Evolutionary conservation across 176 grass and related monocot species (phyloP).

Genomic region (Raddia guianensis): DNA sequence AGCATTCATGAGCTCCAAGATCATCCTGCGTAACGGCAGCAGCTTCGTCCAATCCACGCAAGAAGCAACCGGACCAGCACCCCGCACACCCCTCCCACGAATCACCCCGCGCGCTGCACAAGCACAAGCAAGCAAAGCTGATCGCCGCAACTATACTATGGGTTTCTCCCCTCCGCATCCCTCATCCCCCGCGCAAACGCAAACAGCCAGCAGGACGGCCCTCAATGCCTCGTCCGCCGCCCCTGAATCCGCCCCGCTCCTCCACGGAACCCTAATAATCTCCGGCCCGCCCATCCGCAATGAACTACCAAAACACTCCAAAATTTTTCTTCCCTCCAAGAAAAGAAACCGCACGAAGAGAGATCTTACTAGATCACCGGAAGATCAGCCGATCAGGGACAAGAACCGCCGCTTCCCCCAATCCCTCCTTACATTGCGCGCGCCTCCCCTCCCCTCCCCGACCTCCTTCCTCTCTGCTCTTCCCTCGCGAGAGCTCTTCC

Average conservation of each 20-base stretch:
- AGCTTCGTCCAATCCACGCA: background rate
- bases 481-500: background rate
- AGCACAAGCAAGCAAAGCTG: too few relatives aligned
- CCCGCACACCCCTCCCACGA: background rate
- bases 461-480: too few relatives aligned
- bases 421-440: slow-evolving; percentile 37
- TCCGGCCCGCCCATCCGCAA: background rate
- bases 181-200: background rate
- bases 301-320: background rate
- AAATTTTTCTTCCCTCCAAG: too few relatives aligned
- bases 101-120: background rate
- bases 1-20: background rate
- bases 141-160: too few relatives aligned
- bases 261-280: slow-evolving; percentile 31
- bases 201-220: background rate
- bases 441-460: slow-evolving; percentile 5
- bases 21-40: background rate
- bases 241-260: background rate
- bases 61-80: background rate
- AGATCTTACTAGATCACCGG: slow-evolving; percentile 5
- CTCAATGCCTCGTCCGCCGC: background rate
- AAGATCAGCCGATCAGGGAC: background rate
- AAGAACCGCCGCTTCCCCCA: background rate
- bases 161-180: too few relatives aligned
- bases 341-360: background rate